These are phyloP conservation scores for Harringtonia lauricola DNA, from an alignment of 2,329 filamentous ascomycete species.

Conservation along the genomic window DNA sequence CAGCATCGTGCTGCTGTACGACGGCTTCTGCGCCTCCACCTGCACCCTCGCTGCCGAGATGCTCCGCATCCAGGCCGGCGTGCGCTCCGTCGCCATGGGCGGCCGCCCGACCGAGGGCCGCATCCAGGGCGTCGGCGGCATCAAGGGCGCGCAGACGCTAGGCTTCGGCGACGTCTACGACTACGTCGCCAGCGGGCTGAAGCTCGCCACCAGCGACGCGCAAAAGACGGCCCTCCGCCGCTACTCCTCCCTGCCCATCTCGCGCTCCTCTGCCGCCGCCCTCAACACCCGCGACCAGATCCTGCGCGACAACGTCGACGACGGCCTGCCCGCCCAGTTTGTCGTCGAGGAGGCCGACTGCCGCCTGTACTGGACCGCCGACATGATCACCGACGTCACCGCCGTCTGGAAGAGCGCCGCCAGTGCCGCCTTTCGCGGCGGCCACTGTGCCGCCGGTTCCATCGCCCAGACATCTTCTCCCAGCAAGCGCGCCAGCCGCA, in stretches of 20 bases:
- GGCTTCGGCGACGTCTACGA: conserved; percentile 9
- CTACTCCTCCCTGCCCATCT: conserved; percentile 5
- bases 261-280: conserved; percentile 7
- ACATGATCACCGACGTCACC: conserved; percentile 33
- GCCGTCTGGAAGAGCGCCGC: conserved; percentile 35
- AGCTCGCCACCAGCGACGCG: conserved; percentile 6
- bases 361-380: conserved; percentile 38
- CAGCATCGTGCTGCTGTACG: conserved; percentile 45
- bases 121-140: conserved; percentile 56
- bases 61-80: conserved; percentile 25
- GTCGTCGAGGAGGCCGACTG: conserved; percentile 37
- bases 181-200: conserved; percentile 7
- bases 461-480: conserved; percentile 4
- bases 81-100: conserved; percentile 49
- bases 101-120: conserved; percentile 41
- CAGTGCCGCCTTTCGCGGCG: conserved; percentile 20
- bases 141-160: conserved; percentile 36
- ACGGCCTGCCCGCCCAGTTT: conserved; percentile 35
- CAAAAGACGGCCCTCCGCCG: conserved; percentile 5
- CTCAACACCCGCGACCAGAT: conserved; percentile 31
- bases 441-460: conserved; percentile 6
- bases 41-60: conserved; percentile 21
- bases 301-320: conserved; percentile 20
- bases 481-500: neutral
- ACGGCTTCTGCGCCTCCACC: conserved; percentile 20